phyloP scores from a whole-genome alignment of 306 rosid genomes.

The Glycine latifolia region DNA sequence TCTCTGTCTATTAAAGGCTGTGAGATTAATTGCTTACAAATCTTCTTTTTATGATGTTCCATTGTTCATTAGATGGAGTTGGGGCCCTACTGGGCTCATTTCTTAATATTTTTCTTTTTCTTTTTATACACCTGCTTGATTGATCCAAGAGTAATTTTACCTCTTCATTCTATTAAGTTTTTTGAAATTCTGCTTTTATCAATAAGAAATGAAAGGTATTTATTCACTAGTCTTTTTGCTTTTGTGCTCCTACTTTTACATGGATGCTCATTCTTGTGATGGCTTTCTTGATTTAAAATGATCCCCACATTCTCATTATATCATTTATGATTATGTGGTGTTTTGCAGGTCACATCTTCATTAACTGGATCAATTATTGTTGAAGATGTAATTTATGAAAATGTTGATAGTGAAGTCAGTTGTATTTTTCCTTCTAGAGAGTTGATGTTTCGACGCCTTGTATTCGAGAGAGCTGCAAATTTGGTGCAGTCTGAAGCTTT shows the following conservation, averaged over 20 bases:
- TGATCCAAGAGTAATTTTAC: background rate
- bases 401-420: slow-evolving; percentile 62
- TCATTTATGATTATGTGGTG: slow-evolving; percentile 38
- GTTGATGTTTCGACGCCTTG: slow-evolving; percentile 84
- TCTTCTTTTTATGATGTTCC: slow-evolving; percentile 23
- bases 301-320: slow-evolving; percentile 38
- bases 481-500: slow-evolving; percentile 97
- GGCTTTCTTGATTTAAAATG: slow-evolving; percentile 23
- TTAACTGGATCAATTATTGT: slow-evolving; percentile 83
- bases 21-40: background rate
- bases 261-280: slow-evolving; percentile 30
- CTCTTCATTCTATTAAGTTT: background rate
- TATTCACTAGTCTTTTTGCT: slow-evolving; percentile 25
- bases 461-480: slow-evolving; percentile 85
- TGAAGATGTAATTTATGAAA: slow-evolving; percentile 91
- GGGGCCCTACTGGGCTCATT: background rate
- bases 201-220: background rate
- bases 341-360: slow-evolving; percentile 79
- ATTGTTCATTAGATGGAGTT: background rate
- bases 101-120: background rate
- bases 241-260: slow-evolving; percentile 13
- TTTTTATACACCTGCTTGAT: background rate
- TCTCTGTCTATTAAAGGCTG: slow-evolving; percentile 6
- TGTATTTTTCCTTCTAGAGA: slow-evolving; percentile 69
- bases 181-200: background rate